These are phyloP conservation scores for Patellaria atrata DNA, from an alignment of 495 filamentous ascomycete genomes.

Conservation along the genomic window DNA sequence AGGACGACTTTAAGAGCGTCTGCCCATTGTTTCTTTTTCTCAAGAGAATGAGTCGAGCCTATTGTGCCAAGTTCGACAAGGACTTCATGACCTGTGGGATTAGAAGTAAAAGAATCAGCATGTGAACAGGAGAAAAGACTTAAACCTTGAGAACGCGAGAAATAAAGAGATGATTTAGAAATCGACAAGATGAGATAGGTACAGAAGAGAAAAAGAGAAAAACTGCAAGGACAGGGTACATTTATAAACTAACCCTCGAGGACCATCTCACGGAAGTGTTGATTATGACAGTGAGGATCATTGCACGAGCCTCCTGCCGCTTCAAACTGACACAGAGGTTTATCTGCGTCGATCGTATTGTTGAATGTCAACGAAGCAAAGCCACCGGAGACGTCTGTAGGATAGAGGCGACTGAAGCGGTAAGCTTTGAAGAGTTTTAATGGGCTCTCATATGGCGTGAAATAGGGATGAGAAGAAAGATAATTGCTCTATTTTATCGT, in stretches of 20 bases:
- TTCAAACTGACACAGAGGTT: conserved; percentile 60
- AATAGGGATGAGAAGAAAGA: conserved; percentile 30
- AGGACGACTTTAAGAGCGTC: conserved; percentile 64
- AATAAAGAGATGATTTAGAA: neutral
- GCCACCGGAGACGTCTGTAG: conserved; percentile 52
- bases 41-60: conserved; percentile 51
- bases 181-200: neutral
- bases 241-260: conserved; percentile 59
- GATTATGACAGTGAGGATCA: conserved; percentile 49
- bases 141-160: conserved; percentile 13
- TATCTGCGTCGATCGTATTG: conserved; percentile 63
- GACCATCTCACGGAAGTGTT: conserved; percentile 68
- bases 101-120: conserved; percentile 47
- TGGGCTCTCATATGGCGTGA: conserved; percentile 70
- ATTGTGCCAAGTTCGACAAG: conserved; percentile 66
- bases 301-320: conserved; percentile 63
- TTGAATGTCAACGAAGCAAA: conserved; percentile 88
- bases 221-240: neutral
- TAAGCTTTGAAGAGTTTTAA: conserved; percentile 71
- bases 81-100: conserved; percentile 66
- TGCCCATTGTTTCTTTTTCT: conserved; percentile 58
- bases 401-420: conserved; percentile 71
- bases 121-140: conserved; percentile 29
- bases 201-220: neutral
- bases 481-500: neutral